phyloP scores from a whole-genome alignment of 805 yeast genomes.

The Candida succiphila region DNA sequence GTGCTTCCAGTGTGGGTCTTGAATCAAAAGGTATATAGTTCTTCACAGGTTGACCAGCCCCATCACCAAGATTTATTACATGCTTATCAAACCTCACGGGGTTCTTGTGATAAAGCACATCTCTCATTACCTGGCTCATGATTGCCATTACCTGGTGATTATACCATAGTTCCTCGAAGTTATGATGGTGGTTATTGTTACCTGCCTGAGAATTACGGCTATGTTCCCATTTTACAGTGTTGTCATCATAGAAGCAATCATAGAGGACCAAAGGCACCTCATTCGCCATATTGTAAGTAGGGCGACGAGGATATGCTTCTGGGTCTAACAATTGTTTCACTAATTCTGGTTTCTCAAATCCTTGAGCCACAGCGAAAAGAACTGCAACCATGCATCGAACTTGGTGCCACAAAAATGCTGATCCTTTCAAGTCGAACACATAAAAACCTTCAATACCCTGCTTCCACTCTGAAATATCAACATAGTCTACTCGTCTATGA shows the following conservation, averaged over 20 bases:
- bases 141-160: conserved; percentile 49
- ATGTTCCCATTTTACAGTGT: conserved; percentile 54
- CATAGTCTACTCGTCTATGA: conserved; percentile 45
- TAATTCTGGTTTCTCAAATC: conserved; percentile 50
- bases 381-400: conserved; percentile 92
- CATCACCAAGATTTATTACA: conserved; percentile 58
- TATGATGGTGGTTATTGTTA: conserved; percentile 33
- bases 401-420: conserved; percentile 96
- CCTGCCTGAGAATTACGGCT: conserved; percentile 22
- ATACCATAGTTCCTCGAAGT: conserved; percentile 39
- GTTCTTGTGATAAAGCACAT: conserved; percentile 23
- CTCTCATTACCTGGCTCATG: conserved; percentile 40
- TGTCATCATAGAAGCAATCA: conserved; percentile 65
- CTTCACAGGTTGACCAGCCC: conserved; percentile 50
- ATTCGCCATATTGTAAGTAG: conserved; percentile 80
- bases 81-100: conserved; percentile 5
- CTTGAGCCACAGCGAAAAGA: conserved; percentile 72
- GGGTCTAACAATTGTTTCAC: conserved; percentile 52
- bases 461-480: conserved; percentile 12
- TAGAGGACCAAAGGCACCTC: conserved; percentile 81
- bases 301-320: conserved; percentile 49
- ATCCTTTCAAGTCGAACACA: conserved; percentile 71
- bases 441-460: conserved; percentile 32
- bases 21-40: conserved; percentile 47
- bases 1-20: conserved; percentile 51